These are phyloP conservation scores for Phytophthora brassicae DNA, from an alignment of 352 stramenopile genomes.

Conservation along the genomic window DNA sequence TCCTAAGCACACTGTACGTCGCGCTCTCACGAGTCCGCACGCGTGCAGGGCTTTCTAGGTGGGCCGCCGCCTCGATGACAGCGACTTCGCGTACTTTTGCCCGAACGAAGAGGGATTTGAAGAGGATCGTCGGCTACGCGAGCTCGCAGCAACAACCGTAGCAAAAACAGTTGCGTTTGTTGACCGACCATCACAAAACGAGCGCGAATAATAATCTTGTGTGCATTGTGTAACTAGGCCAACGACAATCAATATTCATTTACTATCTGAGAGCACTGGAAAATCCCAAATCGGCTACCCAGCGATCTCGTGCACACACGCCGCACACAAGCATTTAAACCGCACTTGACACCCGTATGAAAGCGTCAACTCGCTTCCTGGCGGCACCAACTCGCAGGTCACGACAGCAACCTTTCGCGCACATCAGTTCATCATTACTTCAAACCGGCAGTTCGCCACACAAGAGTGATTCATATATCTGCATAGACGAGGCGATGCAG, in stretches of 20 bases:
- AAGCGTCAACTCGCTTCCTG: background rate
- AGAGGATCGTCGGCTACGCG: background rate
- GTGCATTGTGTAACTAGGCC: too few relatives aligned
- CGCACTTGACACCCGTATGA: background rate
- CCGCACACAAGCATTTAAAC: background rate
- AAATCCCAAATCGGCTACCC: too few relatives aligned
- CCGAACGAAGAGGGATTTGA: background rate
- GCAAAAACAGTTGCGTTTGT: background rate
- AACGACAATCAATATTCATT: too few relatives aligned
- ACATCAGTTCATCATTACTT: background rate
- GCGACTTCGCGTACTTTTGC: background rate
- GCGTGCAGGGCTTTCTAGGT: constrained; percentile 11
- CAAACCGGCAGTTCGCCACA: background rate
- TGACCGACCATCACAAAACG: too few relatives aligned
- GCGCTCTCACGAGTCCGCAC: constrained; percentile 17
- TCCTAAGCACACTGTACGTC: constrained; percentile 9
- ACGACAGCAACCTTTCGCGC: background rate
- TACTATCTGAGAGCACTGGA: too few relatives aligned
- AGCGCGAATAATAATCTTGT: too few relatives aligned
- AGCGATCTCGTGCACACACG: background rate
- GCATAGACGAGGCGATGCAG: background rate
- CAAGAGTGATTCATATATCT: background rate
- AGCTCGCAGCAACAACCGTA: background rate
- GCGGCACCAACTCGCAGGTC: background rate
- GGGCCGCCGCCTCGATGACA: background rate